Evolutionary conservation across 805 yeast genomes (phyloP), one percentile per base, ranked within the genome.

Genomic region (Metschnikowia chrysomelidarum): DNA sequence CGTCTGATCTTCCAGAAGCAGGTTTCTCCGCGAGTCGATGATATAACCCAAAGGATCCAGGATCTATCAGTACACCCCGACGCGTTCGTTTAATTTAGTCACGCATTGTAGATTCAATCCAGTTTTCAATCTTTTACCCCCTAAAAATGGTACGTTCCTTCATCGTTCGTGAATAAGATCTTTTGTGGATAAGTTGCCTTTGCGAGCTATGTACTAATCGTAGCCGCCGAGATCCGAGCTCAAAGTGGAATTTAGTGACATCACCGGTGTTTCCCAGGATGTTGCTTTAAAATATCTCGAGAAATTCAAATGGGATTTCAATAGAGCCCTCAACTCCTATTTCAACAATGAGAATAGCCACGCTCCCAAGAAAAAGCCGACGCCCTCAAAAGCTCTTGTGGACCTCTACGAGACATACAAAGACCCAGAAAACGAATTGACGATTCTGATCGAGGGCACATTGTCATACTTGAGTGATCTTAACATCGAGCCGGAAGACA

Each of bases 361-460:
- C 3, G 17, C 13, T 7, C 26, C 22, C 12, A 23, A 28, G 7
- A 8, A 11, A 6, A 14, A 12, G 6, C 19, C 20, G 24, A 19
- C 24, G 14, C 38, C 40, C n/a, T 25, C 29, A 7, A 26, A 26
- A 24, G 33, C 28, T 5, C 29, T 73, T 24, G 47, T 47, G 12
- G 47, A 45, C 0, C 14, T 74, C 1, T 74, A 60, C 44, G 54
- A 65, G 22, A 45, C 52, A 31, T 67, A 64, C 44, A 41, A 44
- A 29, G 66, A 60, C 33, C 44, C 51, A 9, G 54, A 53, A 0
- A 53, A 56, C 10, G 59, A 54, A 1, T 56, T 62, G 9, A 50
- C 40, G 26, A 85, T 88, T 24, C 91, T 80, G 17, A 68, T 85
- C 7, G 93, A 87, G 39, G 96, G 96, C 0, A 82, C 96, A 0